Evolutionary conservation across 306 rosid species (phyloP).

Genomic region (Cicer chorassanicum): DNA sequence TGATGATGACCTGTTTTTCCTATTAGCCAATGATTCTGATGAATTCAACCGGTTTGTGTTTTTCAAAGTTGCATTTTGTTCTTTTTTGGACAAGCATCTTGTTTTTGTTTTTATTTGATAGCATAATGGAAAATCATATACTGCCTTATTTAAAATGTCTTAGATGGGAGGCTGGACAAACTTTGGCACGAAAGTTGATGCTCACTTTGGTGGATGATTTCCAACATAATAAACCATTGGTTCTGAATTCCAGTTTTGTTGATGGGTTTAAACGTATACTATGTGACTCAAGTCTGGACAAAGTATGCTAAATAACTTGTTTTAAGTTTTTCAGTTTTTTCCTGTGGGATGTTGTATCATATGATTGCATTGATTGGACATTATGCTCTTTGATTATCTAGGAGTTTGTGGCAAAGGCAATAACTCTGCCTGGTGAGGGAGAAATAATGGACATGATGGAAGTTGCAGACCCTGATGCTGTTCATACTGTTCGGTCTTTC

Average conservation of each 20-base stretch:
- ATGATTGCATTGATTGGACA: constrained; percentile 34
- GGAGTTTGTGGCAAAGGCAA: constrained; percentile 96
- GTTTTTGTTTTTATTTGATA: constrained; percentile 21
- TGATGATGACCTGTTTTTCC: constrained; percentile 79
- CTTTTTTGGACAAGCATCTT: background rate
- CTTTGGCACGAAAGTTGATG: constrained; percentile 86
- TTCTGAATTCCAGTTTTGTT: constrained; percentile 73
- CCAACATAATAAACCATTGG: constrained; percentile 82
- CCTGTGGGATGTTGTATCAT: constrained; percentile 5
- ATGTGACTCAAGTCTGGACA: constrained; percentile 77
- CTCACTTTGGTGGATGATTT: constrained; percentile 80
- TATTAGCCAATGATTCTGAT: constrained; percentile 92
- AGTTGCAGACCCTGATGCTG: constrained; percentile 99
- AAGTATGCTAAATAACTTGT: constrained; percentile 56
- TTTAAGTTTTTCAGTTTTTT: background rate
- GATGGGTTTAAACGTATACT: constrained; percentile 75
- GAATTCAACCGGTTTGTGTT: constrained; percentile 90
- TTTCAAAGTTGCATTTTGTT: constrained; percentile 34
- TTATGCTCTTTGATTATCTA: constrained; percentile 44
- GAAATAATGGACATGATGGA: constrained; percentile 99
- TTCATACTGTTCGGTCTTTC: constrained; percentile 81
- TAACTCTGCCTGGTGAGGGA: constrained; percentile 95
- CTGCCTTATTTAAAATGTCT: constrained; percentile 43
- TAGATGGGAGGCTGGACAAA: constrained; percentile 99
- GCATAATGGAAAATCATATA: constrained; percentile 35